Evolutionary conservation across 805 yeast species (phyloP).

Genomic region (Kuraishia ogatae): DNA sequence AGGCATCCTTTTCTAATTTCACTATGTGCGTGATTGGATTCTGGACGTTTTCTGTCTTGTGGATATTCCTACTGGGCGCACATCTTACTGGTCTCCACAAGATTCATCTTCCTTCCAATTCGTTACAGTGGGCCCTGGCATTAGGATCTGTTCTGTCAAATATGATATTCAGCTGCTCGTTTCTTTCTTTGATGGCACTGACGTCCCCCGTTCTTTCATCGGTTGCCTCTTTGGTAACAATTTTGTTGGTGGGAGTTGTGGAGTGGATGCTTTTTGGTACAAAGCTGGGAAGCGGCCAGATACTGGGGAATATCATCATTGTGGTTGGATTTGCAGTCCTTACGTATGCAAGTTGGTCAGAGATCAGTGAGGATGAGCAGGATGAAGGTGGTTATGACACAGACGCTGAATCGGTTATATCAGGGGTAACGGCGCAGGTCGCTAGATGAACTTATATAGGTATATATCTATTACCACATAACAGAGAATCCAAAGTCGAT

Average conservation of each 20-base stretch:
- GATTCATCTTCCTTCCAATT: constrained; percentile 41
- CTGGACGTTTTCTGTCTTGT: constrained; percentile 40
- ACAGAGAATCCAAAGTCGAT: too few relatives aligned
- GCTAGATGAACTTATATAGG: background rate
- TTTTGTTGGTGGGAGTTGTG: constrained; percentile 67
- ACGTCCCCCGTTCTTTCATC: constrained; percentile 81
- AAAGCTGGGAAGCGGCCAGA: constrained; percentile 42
- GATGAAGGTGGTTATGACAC: constrained; percentile 23
- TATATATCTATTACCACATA: too few relatives aligned
- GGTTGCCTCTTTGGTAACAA: constrained; percentile 54
- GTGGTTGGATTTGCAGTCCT: constrained; percentile 61
- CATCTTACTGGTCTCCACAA: constrained; percentile 49
- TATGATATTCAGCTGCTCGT: constrained; percentile 59
- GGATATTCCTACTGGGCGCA: constrained; percentile 36
- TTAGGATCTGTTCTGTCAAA: constrained; percentile 51
- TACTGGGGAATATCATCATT: constrained; percentile 63
- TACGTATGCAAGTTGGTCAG: constrained; percentile 58
- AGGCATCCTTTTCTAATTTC: constrained; percentile 74
- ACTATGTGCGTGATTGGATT: constrained; percentile 62
- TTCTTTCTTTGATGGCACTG: constrained; percentile 70
- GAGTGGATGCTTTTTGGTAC: constrained; percentile 66
- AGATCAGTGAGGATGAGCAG: constrained; percentile 35
- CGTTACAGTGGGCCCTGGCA: constrained; percentile 34
- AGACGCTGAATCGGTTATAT: constrained; percentile 20
- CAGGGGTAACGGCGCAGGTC: background rate